Evolutionary conservation across 2,329 filamentous ascomycete species (phyloP), one percentile per base, ranked within the genome.

Genomic region (Trichoderma sp.): DNA sequence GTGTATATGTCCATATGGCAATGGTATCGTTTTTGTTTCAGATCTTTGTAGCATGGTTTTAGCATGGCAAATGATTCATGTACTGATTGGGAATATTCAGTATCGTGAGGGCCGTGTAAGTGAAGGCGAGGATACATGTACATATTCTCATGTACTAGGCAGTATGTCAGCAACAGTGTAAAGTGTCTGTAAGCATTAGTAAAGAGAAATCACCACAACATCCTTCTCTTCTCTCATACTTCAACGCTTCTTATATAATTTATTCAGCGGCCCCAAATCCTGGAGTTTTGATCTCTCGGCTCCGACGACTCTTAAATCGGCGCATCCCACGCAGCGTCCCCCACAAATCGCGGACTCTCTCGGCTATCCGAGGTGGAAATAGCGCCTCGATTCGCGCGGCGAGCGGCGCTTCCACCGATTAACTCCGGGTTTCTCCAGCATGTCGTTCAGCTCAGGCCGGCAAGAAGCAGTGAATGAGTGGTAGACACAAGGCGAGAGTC

Each of bases 351-450:
- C 63, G 63, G 63, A 66, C 53, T 58, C 27, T 57, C 63, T 66
- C 63, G 63, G 63, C 37, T 47, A 33, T 66, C 63, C 63, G 63
- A 65, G 53, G 2, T 58, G 63, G 53, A 66, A 49, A 66, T 66
- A 49, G 53, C 37, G 53, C 24, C 27, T 2, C 3, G 19, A 4
- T 19, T 27, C 6, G 21, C 21, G 37, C 37, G 24, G 24, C 21
- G 1, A 29, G 10, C 35, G 29, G n/a, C 55, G 7, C n/a, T 63
- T 37, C 27, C 16, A n/a, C 40, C 27, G 16, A 11, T 31, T 66
- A 66, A 57, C 53, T 49, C 63, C 53, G 63, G 5, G 2, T 33
- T 40, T 35, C 7, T 8, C 14, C 11, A 43, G 40, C 1, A 27
- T 19, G 55, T 6, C 16, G 8, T 10, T 33, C 10, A n/a, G 47